Base-by-base conservation (phyloP, 768 basidiomycete genomes). In the Thelephora aurantiotincta region DNA sequence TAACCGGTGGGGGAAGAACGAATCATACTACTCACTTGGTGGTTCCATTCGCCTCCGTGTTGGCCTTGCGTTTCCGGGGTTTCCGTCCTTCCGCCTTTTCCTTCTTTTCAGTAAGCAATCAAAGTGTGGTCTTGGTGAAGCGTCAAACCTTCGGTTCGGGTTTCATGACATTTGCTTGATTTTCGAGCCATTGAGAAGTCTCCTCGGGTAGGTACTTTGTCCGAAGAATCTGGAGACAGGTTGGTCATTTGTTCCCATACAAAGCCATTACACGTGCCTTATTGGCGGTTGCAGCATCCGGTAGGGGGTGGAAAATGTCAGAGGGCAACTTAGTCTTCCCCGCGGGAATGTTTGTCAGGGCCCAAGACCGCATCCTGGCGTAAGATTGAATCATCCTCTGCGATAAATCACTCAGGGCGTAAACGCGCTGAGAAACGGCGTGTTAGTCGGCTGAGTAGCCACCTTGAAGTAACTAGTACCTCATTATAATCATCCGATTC, bases 361-460 rank as follows among this genome's bases (percentile, higher is more conserved):
- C 72, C 90, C 93, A 97, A 2, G 73, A 71, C 49, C 82, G 75
- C 12, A 63, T 48, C 33, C 77, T 67, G 0, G 79, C 72, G n/a
- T 75, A 73, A 1, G 70, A 64, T 56, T 81, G 84, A 62, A 97
- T 82, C 33, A 96, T 66, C 54, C 88, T 77, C 63, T 96, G 89
- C 0, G 94, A 82, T 6, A 98, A 70, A 55, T 99, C 96, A 53
- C 85, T 80, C 49, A 89, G 69, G 7, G 78, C 72, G 58, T 96
- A 98, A 35, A 99, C 68, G 60, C 89, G 86, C 93, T 96, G 54
- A 30, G 16, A 23, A 3, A 33, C 1, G 18, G 12, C 42, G 46
- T 6, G 9, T 33, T 26, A 13, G 5, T 35, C 18, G 20, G 14
- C 30, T 16, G 2, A 36, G 11, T 12, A 45, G 18, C 44, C 16